phyloP scores from a whole-genome alignment of 345 rosid species.

The Triadica sebifera region DNA sequence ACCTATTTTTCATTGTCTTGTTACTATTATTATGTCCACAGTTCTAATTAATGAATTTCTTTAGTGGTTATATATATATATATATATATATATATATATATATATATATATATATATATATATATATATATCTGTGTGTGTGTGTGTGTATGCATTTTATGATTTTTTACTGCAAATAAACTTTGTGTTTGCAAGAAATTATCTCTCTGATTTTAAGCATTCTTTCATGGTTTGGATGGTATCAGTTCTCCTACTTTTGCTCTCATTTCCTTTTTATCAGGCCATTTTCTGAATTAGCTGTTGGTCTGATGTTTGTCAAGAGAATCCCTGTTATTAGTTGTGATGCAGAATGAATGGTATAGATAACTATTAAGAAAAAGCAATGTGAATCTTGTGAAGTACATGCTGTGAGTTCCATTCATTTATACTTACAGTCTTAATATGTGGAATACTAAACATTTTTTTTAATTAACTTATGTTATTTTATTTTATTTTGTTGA shows the following conservation, averaged over 20 bases:
- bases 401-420: neutral
- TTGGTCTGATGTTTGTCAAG: too few species aligned
- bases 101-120: too few species aligned
- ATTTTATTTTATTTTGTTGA: neutral
- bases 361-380: neutral
- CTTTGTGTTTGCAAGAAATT: too few species aligned
- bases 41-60: neutral
- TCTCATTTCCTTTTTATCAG: neutral
- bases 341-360: neutral
- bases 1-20: neutral
- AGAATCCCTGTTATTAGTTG: neutral
- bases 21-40: neutral
- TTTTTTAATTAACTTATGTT: too few species aligned
- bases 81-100: too few species aligned
- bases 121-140: too few species aligned
- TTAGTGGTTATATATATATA: neutral
- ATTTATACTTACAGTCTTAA: neutral
- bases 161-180: too few species aligned
- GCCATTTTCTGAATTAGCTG: too few species aligned
- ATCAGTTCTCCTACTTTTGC: neutral
- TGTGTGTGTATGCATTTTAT: too few species aligned
- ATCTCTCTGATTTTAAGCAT: neutral
- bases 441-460: neutral
- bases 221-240: neutral
- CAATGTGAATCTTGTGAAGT: constrained; percentile 2